Conservation (phyloP, 352 stramenopile genomes). For the Globisporangium iwayamae region DNA sequence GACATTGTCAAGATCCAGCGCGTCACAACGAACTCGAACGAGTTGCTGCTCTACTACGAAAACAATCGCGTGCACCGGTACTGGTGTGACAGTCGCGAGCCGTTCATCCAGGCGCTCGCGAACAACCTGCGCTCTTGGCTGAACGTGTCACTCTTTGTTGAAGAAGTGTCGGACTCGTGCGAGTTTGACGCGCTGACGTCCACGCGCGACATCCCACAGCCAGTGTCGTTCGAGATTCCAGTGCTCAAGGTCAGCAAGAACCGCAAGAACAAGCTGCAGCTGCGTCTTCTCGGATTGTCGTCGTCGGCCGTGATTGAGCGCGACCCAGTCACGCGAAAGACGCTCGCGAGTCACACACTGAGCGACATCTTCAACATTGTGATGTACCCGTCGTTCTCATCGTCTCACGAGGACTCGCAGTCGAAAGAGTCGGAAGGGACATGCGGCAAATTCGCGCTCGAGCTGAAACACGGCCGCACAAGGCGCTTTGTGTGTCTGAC, state of each 20-base stretch:
- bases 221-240: constrained; percentile 80
- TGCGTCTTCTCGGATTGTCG: constrained; percentile 70
- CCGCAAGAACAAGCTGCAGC: constrained; percentile 58
- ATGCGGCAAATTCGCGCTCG: constrained; percentile 76
- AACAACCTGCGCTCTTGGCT: constrained; percentile 88
- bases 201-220: constrained; percentile 73
- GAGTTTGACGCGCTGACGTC: constrained; percentile 82
- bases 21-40: constrained; percentile 80
- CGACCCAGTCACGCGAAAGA: constrained; percentile 67
- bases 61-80: constrained; percentile 88
- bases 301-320: constrained; percentile 68
- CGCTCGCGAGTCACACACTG: constrained; percentile 55
- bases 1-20: constrained; percentile 89
- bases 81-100: constrained; percentile 81
- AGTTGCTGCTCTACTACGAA: constrained; percentile 81
- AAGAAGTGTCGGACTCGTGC: constrained; percentile 80
- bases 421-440: constrained; percentile 50
- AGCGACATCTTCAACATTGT: constrained; percentile 87
- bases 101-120: constrained; percentile 82
- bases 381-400: constrained; percentile 81
- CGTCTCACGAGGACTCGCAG: constrained; percentile 43
- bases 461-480: constrained; percentile 81
- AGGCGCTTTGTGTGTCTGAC: constrained; percentile 71
- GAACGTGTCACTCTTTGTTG: constrained; percentile 73
- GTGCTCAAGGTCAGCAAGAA: constrained; percentile 87